Base-by-base conservation (phyloP, 306 rosid genomes). In the Quercus wislizeni region DNA sequence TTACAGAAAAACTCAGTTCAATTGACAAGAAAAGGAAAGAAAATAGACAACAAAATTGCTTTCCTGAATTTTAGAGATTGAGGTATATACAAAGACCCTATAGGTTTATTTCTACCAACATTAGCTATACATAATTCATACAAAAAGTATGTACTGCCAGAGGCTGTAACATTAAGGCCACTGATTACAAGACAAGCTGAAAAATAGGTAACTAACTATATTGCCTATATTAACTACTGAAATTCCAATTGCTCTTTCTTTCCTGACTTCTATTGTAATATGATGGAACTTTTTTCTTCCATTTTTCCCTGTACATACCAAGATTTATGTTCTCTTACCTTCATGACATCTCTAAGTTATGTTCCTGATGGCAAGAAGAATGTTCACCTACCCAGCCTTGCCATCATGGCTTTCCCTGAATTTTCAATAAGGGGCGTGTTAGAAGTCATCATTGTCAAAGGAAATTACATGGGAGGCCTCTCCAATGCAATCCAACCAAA, bases 401-500 rank as follows among this genome's bases (percentile, higher is more conserved):
- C 46, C 46, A 41, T 41, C 46, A 41, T 41, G 11, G 11, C 46
- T 41, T 41, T 41, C 12, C 11, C 46, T 41, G 12, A 41, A 11
- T 41, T 41, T 41, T 41, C 12, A 41, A 8, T 41, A 41, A 8
- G 46, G 11, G 46, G 46, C 0, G 80, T 78, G 25, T 73, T 30
- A 17, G 61, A 28, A 67, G 2, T 49, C 6, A 31, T 77, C 68
- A 35, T 57, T 38, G 6, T 5, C 49, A 31, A 75, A 75, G 81
- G 69, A 76, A 56, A 64, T 91, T 85, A 92, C 59, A 83, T 79
- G 23, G 99, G 90, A 46, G 99, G 99, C 82, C 97, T 89, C 91
- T 95, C 99, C 59, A 91, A 69, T 69, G 97, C 93, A 56, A 88
- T 81, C 99, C 99, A 95, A 78, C 98, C 97, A 71, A 93, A 85